phyloP scores from a whole-genome alignment of 2,329 filamentous ascomycete genomes.

The Claviceps paspali region DNA sequence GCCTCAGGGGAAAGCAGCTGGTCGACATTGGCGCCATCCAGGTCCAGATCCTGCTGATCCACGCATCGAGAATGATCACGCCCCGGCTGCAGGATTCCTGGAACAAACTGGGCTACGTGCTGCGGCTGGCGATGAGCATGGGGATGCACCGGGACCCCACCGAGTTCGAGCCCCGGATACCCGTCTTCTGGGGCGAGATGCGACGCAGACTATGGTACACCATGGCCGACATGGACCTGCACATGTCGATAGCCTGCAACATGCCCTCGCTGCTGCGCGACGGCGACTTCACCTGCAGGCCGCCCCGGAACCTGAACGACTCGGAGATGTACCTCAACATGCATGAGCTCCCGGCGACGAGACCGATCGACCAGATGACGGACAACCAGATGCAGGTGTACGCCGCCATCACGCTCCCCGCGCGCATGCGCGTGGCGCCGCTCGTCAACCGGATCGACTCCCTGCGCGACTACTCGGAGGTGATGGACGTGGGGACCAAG shows the following conservation, averaged over 20 bases:
- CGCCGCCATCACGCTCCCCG: slow-evolving; percentile 32
- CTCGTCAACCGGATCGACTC: slow-evolving; percentile 36
- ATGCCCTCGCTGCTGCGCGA: slow-evolving; percentile 35
- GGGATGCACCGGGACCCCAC: slow-evolving; percentile 41
- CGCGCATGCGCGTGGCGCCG: slow-evolving; percentile 33
- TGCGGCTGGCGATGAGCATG: slow-evolving; percentile 45
- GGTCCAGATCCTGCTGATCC: slow-evolving; percentile 36
- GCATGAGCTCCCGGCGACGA: slow-evolving; percentile 30
- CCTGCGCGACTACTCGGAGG: slow-evolving; percentile 35
- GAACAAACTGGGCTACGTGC: slow-evolving; percentile 38
- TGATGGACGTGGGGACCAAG: slow-evolving; percentile 37
- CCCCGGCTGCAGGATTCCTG: slow-evolving; percentile 35
- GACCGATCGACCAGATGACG: slow-evolving; percentile 35
- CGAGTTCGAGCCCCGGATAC: slow-evolving; percentile 33
- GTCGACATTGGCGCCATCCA: slow-evolving; percentile 38
- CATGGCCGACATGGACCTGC: slow-evolving; percentile 40
- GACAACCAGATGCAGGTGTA: slow-evolving; percentile 40
- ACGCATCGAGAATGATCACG: slow-evolving; percentile 37
- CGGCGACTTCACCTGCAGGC: slow-evolving; percentile 36
- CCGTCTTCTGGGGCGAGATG: slow-evolving; percentile 36
- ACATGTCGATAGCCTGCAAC: slow-evolving; percentile 36
- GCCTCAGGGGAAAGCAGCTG: slow-evolving; percentile 34
- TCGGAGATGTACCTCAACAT: slow-evolving; percentile 31
- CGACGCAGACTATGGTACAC: slow-evolving; percentile 41
- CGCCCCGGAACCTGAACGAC: slow-evolving; percentile 39